These are phyloP conservation scores for Clavispora santaluciae DNA, from an alignment of 805 yeast species.

Conservation along the genomic window DNA sequence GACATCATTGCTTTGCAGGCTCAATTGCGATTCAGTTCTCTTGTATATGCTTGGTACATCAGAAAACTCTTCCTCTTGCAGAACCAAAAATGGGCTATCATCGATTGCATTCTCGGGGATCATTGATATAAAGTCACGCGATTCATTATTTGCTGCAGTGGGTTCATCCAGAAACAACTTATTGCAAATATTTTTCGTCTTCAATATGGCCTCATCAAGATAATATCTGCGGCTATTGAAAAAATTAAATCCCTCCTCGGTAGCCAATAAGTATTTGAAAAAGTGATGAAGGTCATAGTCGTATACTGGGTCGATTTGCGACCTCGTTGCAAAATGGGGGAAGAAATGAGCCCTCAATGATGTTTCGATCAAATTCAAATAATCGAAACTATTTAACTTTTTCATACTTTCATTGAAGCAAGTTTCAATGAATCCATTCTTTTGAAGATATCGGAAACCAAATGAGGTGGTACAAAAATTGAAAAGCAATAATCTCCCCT, in stretches of 20 bases:
- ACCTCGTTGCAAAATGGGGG: slow-evolving; percentile 18
- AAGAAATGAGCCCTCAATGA: slow-evolving; percentile 11
- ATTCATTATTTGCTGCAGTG: no score
- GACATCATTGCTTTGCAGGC: not conserved
- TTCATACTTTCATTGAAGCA: slow-evolving; percentile 7
- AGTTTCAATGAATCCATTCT: slow-evolving; percentile 36
- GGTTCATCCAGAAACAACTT: slow-evolving; percentile 3
- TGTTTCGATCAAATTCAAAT: slow-evolving; percentile 10
- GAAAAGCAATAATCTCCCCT: slow-evolving; percentile 47
- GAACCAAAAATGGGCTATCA: not conserved
- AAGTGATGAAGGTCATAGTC: slow-evolving; percentile 44
- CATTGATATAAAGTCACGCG: not conserved
- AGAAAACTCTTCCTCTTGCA: not conserved
- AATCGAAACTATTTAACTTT: slow-evolving; percentile 8
- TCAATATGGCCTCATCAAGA: slow-evolving; percentile 31
- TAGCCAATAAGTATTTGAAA: slow-evolving; percentile 73
- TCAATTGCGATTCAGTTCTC: not conserved
- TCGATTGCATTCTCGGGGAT: not conserved
- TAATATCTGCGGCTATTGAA: slow-evolving; percentile 40
- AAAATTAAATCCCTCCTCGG: slow-evolving; percentile 71
- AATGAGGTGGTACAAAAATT: slow-evolving; percentile 58
- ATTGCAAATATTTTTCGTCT: slow-evolving; percentile 7
- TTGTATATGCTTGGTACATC: not conserved
- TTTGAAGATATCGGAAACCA: slow-evolving; percentile 62
- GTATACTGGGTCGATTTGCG: not conserved